A percentile compares a stretch with the other conserved stretches of the same genome.
phyloP scores from a whole-genome alignment of 345 rosid genomes.

The Adansonia digitata region DNA sequence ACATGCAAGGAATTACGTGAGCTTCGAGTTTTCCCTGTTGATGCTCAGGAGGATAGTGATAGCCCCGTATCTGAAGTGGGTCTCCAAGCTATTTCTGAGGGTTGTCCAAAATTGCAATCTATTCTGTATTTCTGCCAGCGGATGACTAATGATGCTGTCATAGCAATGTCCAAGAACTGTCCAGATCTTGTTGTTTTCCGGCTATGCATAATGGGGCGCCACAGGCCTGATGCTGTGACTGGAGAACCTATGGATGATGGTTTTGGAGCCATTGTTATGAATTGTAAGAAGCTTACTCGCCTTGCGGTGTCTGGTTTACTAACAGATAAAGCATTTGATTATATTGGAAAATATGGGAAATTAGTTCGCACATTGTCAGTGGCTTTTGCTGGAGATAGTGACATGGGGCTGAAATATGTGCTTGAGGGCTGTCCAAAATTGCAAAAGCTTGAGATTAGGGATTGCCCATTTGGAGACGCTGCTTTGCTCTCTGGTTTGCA shows the following conservation, averaged over 20 bases:
- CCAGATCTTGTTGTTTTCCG: conserved; percentile 71
- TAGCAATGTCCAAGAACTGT: conserved; percentile 77
- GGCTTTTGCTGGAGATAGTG: conserved; percentile 90
- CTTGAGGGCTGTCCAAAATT: conserved; percentile 75
- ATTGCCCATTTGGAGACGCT: conserved; percentile 79
- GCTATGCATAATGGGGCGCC: conserved; percentile 85
- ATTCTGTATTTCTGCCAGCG: conserved; percentile 75
- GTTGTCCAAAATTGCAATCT: conserved; percentile 68
- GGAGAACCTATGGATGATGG: conserved; percentile 87
- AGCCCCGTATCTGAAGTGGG: conserved; percentile 76
- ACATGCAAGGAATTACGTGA: conserved; percentile 74
- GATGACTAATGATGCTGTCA: conserved; percentile 83
- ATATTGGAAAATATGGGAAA: conserved; percentile 73
- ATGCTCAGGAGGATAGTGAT: conserved; percentile 60
- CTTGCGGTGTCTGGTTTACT: conserved; percentile 76
- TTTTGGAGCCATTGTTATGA: conserved; percentile 87
- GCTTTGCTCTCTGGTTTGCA: conserved; percentile 70
- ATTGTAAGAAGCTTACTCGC: conserved; percentile 75
- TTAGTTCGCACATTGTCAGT: conserved; percentile 67
- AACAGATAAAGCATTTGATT: conserved; percentile 66
- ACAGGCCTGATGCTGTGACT: conserved; percentile 60
- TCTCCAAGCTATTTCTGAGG: conserved; percentile 72
- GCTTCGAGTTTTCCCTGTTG: conserved; percentile 75
- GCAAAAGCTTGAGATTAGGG: conserved; percentile 88
- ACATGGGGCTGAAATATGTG: conserved; percentile 59